A percentile compares a stretch with the other conserved stretches of the same genome.
Conservation (phyloP, 257 asterid genomes). For the Lavandula angustifolia region DNA sequence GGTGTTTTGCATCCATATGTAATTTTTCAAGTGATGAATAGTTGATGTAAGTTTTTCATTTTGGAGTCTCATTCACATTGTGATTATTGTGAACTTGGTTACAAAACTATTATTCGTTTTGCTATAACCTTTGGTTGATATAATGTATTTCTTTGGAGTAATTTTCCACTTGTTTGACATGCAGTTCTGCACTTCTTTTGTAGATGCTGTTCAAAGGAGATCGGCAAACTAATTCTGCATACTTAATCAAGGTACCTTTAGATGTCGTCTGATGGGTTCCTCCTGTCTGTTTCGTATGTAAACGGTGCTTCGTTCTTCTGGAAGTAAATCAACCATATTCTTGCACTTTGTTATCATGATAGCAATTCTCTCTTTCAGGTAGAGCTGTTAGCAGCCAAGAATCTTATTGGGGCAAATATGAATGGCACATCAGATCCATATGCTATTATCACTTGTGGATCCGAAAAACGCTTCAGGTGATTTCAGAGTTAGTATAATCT, state of each 20-base stretch:
- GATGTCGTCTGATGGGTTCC: too few species aligned
- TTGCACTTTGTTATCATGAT: constrained; percentile 28
- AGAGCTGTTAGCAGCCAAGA: constrained; percentile 89
- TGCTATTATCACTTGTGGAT: constrained; percentile 86
- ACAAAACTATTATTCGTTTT: too few species aligned
- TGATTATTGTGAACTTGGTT: constrained; percentile 22
- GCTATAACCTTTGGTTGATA: too few species aligned
- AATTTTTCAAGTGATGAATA: constrained; percentile 7
- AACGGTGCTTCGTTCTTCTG: constrained; percentile 21
- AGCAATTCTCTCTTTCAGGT: constrained; percentile 49
- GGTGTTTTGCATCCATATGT: not conserved
- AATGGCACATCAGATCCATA: constrained; percentile 98
- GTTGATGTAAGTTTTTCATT: constrained; percentile 13
- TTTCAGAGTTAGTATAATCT: constrained; percentile 28
- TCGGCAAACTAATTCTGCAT: constrained; percentile 60
- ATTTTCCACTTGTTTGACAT: constrained; percentile 71
- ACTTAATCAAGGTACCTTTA: constrained; percentile 63
- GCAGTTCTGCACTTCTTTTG: constrained; percentile 90
- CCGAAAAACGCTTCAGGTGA: constrained; percentile 90
- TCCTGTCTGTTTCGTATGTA: constrained; percentile 6
- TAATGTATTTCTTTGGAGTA: constrained; percentile 45
- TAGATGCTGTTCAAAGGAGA: constrained; percentile 79
- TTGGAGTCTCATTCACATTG: constrained; percentile 13
- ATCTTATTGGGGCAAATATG: constrained; percentile 87
- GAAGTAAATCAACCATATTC: constrained; percentile 11